These are phyloP conservation scores for Ammopiptanthus mongolicus DNA, from an alignment of 306 rosid species.

Conservation along the genomic window DNA sequence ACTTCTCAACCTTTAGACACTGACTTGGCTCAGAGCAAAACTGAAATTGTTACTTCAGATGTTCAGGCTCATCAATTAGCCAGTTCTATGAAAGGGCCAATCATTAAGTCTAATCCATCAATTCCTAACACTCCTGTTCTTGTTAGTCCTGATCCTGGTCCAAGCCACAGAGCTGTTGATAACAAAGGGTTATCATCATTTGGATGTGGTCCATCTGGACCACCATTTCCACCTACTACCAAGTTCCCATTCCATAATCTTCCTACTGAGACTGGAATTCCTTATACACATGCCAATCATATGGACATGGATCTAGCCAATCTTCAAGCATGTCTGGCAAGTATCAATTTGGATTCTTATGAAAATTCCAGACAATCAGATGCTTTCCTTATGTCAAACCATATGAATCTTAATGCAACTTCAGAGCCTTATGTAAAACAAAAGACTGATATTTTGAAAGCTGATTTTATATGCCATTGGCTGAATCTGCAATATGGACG, in stretches of 20 bases:
- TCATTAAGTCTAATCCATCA: slow-evolving; percentile 37
- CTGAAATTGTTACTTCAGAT: slow-evolving; percentile 28
- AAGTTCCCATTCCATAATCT: slow-evolving; percentile 41
- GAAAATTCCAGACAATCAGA: slow-evolving; percentile 31
- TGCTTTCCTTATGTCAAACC: slow-evolving; percentile 12
- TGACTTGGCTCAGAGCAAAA: slow-evolving; percentile 34
- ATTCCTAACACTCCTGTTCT: slow-evolving; percentile 34
- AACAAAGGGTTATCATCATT: slow-evolving; percentile 31
- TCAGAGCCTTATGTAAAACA: slow-evolving; percentile 25
- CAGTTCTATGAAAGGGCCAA: slow-evolving; percentile 31
- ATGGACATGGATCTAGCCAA: slow-evolving; percentile 29
- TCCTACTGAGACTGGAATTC: slow-evolving; percentile 40
- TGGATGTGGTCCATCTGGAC: slow-evolving; percentile 46
- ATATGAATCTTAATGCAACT: slow-evolving; percentile 25
- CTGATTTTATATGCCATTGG: slow-evolving; percentile 53
- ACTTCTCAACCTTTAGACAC: slow-evolving; percentile 31
- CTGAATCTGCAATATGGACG: slow-evolving; percentile 53
- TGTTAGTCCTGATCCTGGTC: slow-evolving; percentile 37
- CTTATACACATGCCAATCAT: slow-evolving; percentile 37
- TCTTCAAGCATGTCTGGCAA: slow-evolving; percentile 29
- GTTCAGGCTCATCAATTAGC: slow-evolving; percentile 41
- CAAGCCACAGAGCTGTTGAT: slow-evolving; percentile 43
- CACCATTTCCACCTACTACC: slow-evolving; percentile 48
- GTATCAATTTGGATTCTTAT: slow-evolving; percentile 25
- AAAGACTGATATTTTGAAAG: slow-evolving; percentile 43